These are phyloP conservation scores for Boletus vinaceobasis DNA, from an alignment of 768 basidiomycete genomes.

Conservation along the genomic window DNA sequence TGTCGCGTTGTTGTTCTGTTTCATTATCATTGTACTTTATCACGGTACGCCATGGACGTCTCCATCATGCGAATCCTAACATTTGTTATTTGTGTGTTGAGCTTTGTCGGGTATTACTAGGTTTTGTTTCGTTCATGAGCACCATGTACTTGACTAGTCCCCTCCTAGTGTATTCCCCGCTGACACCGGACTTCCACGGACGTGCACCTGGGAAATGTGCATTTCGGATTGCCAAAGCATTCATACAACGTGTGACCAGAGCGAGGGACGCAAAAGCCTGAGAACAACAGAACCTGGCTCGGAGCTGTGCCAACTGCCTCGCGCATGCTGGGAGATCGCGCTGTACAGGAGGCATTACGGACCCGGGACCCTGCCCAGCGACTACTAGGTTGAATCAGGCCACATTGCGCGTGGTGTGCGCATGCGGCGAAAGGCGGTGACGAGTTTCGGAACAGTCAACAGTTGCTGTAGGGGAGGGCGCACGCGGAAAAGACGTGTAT, in stretches of 20 bases:
- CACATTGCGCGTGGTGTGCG: neutral
- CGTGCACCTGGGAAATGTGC: neutral
- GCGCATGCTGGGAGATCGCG: neutral
- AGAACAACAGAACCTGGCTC: neutral
- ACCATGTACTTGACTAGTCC: neutral
- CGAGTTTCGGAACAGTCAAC: neutral
- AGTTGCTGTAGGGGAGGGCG: no score
- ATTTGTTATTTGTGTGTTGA: slow-evolving; percentile 5
- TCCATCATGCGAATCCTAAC: slow-evolving; percentile 10
- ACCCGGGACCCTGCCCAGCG: neutral
- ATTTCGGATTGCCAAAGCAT: no score
- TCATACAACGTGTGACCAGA: no score
- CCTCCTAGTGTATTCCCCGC: neutral
- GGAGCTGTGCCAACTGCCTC: neutral
- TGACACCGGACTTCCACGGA: neutral
- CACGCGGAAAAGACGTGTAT: no score
- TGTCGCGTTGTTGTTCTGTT: slow-evolving; percentile 1
- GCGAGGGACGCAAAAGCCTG: no score
- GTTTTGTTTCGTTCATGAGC: slow-evolving; percentile 1
- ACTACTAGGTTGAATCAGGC: neutral
- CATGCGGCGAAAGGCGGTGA: neutral
- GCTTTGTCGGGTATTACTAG: neutral
- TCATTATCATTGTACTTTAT: slow-evolving; percentile 15
- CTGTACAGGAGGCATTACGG: neutral
- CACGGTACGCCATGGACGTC: slow-evolving; percentile 6